Evolutionary conservation across 345 rosid species (phyloP), one percentile per base, ranked within the genome.

Genomic region (Combretum micranthum): DNA sequence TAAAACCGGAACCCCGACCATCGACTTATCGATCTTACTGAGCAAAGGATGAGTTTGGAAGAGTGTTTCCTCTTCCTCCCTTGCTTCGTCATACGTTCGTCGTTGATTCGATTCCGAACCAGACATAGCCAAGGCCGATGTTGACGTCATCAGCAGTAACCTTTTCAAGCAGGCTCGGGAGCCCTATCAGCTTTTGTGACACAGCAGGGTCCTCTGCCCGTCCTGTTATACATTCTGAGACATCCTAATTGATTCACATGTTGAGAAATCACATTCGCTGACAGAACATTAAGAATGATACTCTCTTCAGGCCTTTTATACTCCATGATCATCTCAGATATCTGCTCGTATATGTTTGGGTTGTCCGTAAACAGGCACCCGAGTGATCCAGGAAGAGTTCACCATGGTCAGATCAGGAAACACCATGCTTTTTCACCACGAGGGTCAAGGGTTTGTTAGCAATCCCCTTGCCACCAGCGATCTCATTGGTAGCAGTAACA

Each of bases 221-320:
- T 72, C 62, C 59, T 77, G 47, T 84, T 83, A n/a, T 3, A 84
- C 83, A 44, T 59, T 55, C 44, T 52, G 70, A 0, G 83, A 81
- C 90, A 77, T 84, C 12, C 77, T 56, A 2, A 83, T 80, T 12
- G 86, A 80, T 44, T 83, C 84, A 46, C 86, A 84, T 0, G 83
- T 78, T 0, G 77, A 25, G 62, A 83, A 83, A 37, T 83, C 0
- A 68, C 81, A 0, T 74, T 62, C 0, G 86, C 84, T 0, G 84
- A 68, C 14, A 83, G 50, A 4, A 83, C 84, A 20, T 80, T 78
- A 0, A 83, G 69, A 2, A 80, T 72, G 3, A 80, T 80, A 2
- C 82, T 77, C 46, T 80, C 83, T 1, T 74, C 71, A 0, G 82
- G 85, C 46, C 15, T 53, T 0, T 74, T 78, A 20, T 74, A 76